phyloP scores from a whole-genome alignment of 2,329 filamentous ascomycete species.

The Exophiala oligosperma region DNA sequence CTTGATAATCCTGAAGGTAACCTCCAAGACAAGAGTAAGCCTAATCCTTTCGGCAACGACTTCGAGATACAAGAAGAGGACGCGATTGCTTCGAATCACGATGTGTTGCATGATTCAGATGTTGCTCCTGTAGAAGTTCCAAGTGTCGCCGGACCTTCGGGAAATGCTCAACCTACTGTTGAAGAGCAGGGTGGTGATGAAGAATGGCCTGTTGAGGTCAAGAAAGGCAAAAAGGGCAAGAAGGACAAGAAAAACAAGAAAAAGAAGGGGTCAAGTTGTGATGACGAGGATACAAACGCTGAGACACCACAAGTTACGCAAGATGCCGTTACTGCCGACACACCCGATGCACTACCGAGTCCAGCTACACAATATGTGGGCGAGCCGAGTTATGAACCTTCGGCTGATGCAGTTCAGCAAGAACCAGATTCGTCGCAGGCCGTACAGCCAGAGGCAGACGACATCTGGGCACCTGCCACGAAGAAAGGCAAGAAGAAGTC shows the following conservation, averaged over 20 bases:
- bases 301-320: background rate
- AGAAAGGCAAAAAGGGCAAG: slow-evolving; percentile 23
- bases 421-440: background rate
- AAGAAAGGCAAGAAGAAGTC: slow-evolving; percentile 22
- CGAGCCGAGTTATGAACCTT: background rate
- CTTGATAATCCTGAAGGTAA: background rate
- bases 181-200: background rate
- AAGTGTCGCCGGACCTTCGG: background rate
- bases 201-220: slow-evolving; percentile 6
- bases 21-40: background rate
- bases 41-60: slow-evolving; percentile 22
- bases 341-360: background rate
- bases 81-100: background rate
- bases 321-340: background rate
- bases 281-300: background rate
- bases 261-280: slow-evolving; percentile 4
- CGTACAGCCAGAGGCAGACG: slow-evolving; percentile 4
- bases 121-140: background rate
- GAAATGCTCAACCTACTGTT: background rate
- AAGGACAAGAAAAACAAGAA: slow-evolving; percentile 25
- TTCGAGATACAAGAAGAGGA: slow-evolving; percentile 11
- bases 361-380: background rate
- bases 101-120: background rate
- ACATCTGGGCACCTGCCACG: slow-evolving; percentile 1
- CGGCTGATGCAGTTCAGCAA: background rate